Percentiles rank a stretch among this genome's conserved stretches.
Conservation (phyloP, 169 alveolate species). For the Eimeria praecox region DNA sequence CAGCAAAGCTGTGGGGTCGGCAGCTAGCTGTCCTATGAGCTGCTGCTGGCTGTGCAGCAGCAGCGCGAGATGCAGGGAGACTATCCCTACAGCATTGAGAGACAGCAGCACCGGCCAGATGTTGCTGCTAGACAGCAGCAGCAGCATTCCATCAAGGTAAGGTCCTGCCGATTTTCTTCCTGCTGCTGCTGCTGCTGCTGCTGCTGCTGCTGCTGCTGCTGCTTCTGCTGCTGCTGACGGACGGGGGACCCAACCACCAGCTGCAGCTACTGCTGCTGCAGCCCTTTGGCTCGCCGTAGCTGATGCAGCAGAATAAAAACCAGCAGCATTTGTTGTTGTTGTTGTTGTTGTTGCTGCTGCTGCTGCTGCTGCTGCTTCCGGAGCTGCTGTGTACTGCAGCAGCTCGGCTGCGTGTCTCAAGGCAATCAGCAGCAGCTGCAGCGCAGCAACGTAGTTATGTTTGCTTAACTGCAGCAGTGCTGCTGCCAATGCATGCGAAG, state of each 20-base stretch:
- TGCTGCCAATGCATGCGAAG: conserved; percentile 58
- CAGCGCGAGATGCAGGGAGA: conserved; percentile 56
- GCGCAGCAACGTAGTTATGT: conserved; percentile 49
- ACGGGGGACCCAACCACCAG: conserved; percentile 33
- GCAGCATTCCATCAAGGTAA: neutral
- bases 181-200: neutral
- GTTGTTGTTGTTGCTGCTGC: neutral
- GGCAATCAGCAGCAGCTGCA: conserved; percentile 68
- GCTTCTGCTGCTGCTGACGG: conserved; percentile 13
- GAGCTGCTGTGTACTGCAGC: conserved; percentile 48
- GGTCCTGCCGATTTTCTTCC: too few species aligned
- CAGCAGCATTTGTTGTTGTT: conserved; percentile 27
- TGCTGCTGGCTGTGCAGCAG: conserved; percentile 67
- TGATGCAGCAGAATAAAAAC: conserved; percentile 13
- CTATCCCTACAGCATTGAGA: conserved; percentile 43
- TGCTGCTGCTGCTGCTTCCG: conserved; percentile 48
- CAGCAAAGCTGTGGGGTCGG: conserved; percentile 62
- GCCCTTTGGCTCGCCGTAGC: conserved; percentile 52
- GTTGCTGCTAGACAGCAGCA: neutral
- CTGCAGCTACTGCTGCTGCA: conserved; percentile 51
- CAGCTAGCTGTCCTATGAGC: conserved; percentile 63
- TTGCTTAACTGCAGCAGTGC: conserved; percentile 59
- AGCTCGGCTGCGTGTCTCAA: conserved; percentile 52
- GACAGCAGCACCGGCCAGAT: conserved; percentile 54
- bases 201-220: conserved; percentile 54